Evolutionary conservation across 1,284 basidiomycete species (phyloP).

Genomic region (Phellopilus nigrolimitatus): DNA sequence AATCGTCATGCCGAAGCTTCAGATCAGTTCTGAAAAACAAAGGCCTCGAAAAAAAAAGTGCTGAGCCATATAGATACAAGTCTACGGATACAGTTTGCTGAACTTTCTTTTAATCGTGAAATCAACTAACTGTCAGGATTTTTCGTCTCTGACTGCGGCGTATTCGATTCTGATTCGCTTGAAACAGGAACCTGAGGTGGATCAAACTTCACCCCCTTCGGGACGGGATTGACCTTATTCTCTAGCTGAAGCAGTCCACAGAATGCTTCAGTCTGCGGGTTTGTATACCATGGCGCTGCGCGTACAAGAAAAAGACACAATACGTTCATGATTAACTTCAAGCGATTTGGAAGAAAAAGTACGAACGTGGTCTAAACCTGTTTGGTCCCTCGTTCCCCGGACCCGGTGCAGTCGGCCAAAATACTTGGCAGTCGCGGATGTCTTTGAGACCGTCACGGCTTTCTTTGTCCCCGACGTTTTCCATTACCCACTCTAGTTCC

Average conservation of each 20-base stretch:
- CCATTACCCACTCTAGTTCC: conserved; percentile 64
- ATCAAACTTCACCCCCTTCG: conserved; percentile 2
- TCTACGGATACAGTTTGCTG: background rate
- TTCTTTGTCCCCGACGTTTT: conserved; percentile 41
- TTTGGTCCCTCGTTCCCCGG: conserved; percentile 38
- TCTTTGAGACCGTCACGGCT: conserved; percentile 29
- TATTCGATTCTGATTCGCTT: background rate
- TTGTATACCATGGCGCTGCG: conserved; percentile 75
- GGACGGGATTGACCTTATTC: conserved; percentile 66
- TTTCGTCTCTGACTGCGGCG: background rate
- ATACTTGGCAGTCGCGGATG: conserved; percentile 64
- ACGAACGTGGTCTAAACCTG: conserved; percentile 47
- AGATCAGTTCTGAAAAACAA: too few relatives aligned
- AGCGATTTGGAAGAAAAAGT: conserved; percentile 4
- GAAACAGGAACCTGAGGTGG: background rate
- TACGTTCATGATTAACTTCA: background rate
- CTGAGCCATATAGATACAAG: background rate
- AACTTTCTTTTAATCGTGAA: background rate
- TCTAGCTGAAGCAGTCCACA: conserved; percentile 74
- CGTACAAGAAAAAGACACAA: conserved; percentile 12
- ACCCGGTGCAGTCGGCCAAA: conserved; percentile 71
- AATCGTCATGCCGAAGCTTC: too few relatives aligned
- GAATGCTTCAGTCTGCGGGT: conserved; percentile 89
- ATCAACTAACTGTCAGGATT: background rate
- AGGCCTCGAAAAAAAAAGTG: too few relatives aligned